Evolutionary conservation across 2,329 filamentous ascomycete species (phyloP).

Genomic region (Fusarium sp.): DNA sequence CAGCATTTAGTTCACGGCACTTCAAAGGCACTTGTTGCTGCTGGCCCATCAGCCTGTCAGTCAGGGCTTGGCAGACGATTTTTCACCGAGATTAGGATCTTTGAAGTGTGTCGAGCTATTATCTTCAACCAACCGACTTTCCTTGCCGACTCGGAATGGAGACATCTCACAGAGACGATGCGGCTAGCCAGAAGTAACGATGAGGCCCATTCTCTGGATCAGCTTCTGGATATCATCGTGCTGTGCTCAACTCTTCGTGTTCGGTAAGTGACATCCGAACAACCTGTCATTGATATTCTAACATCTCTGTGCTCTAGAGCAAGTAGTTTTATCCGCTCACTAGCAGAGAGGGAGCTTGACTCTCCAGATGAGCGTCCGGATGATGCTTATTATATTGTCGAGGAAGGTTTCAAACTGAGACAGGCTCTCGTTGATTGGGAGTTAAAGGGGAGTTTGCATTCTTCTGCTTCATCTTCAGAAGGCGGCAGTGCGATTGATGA

Average conservation of each 20-base stretch:
- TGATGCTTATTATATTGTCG: slow-evolving; percentile 18
- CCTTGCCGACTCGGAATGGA: slow-evolving; percentile 48
- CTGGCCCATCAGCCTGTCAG: slow-evolving; percentile 47
- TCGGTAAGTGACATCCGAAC: slow-evolving; percentile 42
- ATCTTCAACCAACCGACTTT: slow-evolving; percentile 52
- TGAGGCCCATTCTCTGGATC: slow-evolving; percentile 27
- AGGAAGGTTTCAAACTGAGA: slow-evolving; percentile 43
- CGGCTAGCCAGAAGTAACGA: not conserved
- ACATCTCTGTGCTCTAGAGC: not conserved
- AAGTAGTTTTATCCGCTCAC: not conserved
- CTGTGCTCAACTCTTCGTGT: slow-evolving; percentile 52
- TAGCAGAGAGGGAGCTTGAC: fast-evolving
- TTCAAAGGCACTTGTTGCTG: slow-evolving; percentile 50
- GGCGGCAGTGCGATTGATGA: fast-evolving
- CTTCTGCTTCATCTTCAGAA: fast-evolving
- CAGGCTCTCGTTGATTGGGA: slow-evolving; percentile 37
- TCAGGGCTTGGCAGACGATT: slow-evolving; percentile 47
- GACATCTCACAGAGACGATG: slow-evolving; percentile 1
- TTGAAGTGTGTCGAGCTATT: slow-evolving; percentile 54
- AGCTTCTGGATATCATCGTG: slow-evolving; percentile 52
- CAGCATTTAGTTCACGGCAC: slow-evolving; percentile 56
- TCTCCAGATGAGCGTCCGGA: fast-evolving
- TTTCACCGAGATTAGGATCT: slow-evolving; percentile 52
- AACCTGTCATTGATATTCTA: fast-evolving
- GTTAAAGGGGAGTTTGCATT: fast-evolving